Evolutionary conservation across 2,329 filamentous ascomycete genomes (phyloP), one percentile per base, ranked within the genome.

Genomic region (Botrytis medusae): DNA sequence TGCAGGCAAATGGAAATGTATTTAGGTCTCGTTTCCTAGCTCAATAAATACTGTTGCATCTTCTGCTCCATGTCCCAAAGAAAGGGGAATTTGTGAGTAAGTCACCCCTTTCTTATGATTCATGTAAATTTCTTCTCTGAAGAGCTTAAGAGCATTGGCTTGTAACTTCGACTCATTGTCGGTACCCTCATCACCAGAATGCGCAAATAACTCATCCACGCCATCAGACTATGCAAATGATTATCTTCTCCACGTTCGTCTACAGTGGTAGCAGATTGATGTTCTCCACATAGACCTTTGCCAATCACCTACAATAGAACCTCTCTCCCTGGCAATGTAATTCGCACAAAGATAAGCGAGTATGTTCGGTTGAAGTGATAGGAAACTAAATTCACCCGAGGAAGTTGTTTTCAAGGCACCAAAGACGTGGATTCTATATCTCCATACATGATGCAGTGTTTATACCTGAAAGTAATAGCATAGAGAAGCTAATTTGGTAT

Each of bases 51-150:
- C 84, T 9, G 82, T 83, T 4, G 81, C 77, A 73, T 88, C 87
- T 25, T 83, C 79, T 0, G 68, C 78, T 0, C 86, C 86, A 77
- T 88, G 86, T 0, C 84, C 84, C 4, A 88, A 74, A 40, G 88
- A 84, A 0, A 86, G 77, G 0, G 86, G 84, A 1, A 81, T 83
- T 12, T 74, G 61, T n/a, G 48, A 63, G 62, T 65, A 78, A 10
- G 46, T 69, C 69, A 44, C 51, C 10, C 42, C 51, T 2, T 34
- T 34, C 25, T 73, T 73, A 3, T 67, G 34, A 2, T 60, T 37
- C 71, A 77, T 74, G 0, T 75, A 71, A 42, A 79, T 72, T 51
- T 77, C 72, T 5, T 77, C 70, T 2, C 72, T 68, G 16, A 78
- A 51, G 22, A 74, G 74, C 4, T 16, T 54, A 22, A 77, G 59